Conservation (phyloP, 345 rosid species). For the Hirschfeldia incana region DNA sequence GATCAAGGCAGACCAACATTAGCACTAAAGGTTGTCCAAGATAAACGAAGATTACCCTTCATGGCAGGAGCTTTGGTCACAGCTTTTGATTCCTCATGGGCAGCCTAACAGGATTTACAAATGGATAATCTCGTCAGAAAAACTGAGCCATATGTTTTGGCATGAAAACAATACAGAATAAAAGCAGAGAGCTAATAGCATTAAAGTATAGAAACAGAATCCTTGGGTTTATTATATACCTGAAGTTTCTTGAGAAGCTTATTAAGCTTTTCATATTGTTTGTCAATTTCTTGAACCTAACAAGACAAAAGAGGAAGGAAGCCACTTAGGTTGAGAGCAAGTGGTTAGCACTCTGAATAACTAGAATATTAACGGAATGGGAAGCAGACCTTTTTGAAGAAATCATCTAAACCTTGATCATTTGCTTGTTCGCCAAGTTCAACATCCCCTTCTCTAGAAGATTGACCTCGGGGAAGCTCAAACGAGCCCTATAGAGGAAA, state of each 20-base stretch:
- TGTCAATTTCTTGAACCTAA: slow-evolving; percentile 92
- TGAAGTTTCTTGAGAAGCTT: slow-evolving; percentile 84
- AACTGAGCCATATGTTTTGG: neutral
- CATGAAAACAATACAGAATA: neutral
- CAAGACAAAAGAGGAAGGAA: slow-evolving; percentile 15
- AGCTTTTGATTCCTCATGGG: slow-evolving; percentile 90
- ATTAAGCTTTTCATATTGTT: slow-evolving; percentile 76
- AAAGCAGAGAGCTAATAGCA: neutral
- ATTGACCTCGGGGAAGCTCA: slow-evolving; percentile 76
- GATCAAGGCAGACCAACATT: neutral
- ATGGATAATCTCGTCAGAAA: neutral
- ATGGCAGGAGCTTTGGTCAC: slow-evolving; percentile 93
- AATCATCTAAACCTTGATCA: slow-evolving; percentile 75
- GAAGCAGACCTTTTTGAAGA: slow-evolving; percentile 78
- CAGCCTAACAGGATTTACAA: slow-evolving; percentile 53
- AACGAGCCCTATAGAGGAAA: slow-evolving; percentile 65
- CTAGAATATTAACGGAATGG: too few relatives aligned
- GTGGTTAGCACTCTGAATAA: neutral
- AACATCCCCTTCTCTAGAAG: slow-evolving; percentile 58
- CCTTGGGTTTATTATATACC: slow-evolving; percentile 43
- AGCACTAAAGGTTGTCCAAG: neutral
- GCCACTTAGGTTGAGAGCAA: neutral
- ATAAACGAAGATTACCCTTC: slow-evolving; percentile 56
- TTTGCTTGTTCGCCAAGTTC: slow-evolving; percentile 63
- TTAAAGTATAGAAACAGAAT: neutral